Base-by-base conservation (phyloP, 768 basidiomycete species). In the Suillus plorans region DNA sequence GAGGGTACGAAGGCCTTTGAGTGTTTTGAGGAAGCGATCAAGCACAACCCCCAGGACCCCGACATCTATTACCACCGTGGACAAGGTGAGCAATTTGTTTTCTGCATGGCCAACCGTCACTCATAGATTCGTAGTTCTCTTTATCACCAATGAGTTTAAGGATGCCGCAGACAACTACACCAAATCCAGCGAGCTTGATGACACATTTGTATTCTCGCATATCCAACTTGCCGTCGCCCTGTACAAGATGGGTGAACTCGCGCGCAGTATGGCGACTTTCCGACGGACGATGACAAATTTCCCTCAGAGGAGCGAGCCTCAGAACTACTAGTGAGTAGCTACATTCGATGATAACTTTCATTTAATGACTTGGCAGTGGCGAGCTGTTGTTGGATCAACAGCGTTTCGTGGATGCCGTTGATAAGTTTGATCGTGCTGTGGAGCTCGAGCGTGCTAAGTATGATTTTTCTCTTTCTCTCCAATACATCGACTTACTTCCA, bases 11-110 rank as follows among this genome's bases (percentile, higher is more conserved):
- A 86, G 68, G 92, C 97, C 1, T 95, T 99, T 77, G 87, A 90
- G 64, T 92, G 91, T 74, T 99, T 98, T 74, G 95, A 97, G 52
- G 83, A 90, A 67, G 97, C 97, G 1, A 89, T 95, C 73, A 82
- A 84, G 69, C 85, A 91, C 69, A 89, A 99, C 71, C 80, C 89
- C 7, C 80, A 88, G 57, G 96, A 99, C 78, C 90, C 97, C 0
- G 97, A 99, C 77, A 94, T 97, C 63, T 99, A 94, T 81, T 99
- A 99, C 78, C 97, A 99, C 76, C 94, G 96, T 69, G 97, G 97
- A 53, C 97, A 99, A 82, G 93, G 93, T 92, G 41, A 18, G 69
- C 67, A 28, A 14, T 5, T 55, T 60, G 16, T 44, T 22, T 62
- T 39, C 37, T 63, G 20, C 4, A 39, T 41, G 37, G 14, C 39